phyloP scores from a whole-genome alignment of 1,284 basidiomycete species.

The Fomes fomentarius region DNA sequence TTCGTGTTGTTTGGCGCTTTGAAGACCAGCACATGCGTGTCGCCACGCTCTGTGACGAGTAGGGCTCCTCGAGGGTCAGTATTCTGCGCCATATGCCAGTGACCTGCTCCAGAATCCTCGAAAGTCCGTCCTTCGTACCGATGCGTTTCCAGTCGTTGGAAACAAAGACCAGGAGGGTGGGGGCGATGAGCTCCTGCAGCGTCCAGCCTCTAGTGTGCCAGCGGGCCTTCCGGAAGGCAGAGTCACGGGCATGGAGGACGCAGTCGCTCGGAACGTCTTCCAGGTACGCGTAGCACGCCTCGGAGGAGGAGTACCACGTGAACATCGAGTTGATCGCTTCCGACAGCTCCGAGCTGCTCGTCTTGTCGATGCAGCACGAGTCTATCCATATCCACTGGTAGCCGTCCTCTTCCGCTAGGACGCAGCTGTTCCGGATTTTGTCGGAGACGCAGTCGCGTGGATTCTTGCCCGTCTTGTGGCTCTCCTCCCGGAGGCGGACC shows the following conservation, averaged over 20 bases:
- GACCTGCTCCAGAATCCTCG: not conserved
- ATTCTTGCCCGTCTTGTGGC: not conserved
- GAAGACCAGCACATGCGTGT: conserved; percentile 17
- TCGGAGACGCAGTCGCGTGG: conserved; percentile 4
- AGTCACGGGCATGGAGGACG: not conserved
- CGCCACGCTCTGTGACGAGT: conserved; percentile 3
- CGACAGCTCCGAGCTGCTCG: conserved; percentile 12
- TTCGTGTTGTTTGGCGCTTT: conserved; percentile 6
- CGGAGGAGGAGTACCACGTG: conserved; percentile 4
- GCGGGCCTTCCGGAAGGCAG: conserved; percentile 1
- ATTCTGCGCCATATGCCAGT: conserved; percentile 1
- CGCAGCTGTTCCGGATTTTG: conserved; percentile 6
- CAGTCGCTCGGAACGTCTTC: conserved; percentile 1
- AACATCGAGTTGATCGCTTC: conserved; percentile 19
- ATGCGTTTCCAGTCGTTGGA: conserved; percentile 7
- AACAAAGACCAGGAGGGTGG: conserved; percentile 8
- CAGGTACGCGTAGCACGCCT: conserved; percentile 12
- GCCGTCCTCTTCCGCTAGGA: conserved; percentile 1
- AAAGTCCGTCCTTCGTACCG: conserved; percentile 9
- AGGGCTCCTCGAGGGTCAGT: not conserved
- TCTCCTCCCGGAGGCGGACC: not conserved
- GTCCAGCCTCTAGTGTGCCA: conserved; percentile 18
- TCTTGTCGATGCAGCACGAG: conserved; percentile 16
- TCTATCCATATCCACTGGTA: conserved; percentile 13
- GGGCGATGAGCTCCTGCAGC: conserved; percentile 16